These are phyloP conservation scores for Geoglossum glabrum DNA, from an alignment of 495 filamentous ascomycete genomes.

Conservation along the genomic window DNA sequence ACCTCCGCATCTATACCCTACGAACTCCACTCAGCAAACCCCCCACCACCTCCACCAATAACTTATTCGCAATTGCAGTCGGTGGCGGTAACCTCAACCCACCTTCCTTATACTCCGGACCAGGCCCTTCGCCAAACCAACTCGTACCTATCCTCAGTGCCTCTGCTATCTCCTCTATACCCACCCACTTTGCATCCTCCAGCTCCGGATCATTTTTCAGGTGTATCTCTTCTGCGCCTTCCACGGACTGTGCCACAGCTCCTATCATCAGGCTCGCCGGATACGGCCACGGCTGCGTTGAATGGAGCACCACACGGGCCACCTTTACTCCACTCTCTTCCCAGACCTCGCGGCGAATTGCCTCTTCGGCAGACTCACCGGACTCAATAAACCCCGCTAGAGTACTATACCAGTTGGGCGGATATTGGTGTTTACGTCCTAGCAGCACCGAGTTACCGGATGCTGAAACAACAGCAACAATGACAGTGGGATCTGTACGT, in stretches of 20 bases:
- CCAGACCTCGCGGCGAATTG: constrained; percentile 87
- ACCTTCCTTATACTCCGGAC: constrained; percentile 44
- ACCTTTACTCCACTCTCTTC: constrained; percentile 77
- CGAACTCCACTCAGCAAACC: constrained; percentile 9
- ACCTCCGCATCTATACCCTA: not conserved
- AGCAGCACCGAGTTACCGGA: constrained; percentile 61
- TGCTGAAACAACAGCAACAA: constrained; percentile 69
- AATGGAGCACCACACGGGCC: constrained; percentile 77
- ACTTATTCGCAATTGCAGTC: constrained; percentile 28
- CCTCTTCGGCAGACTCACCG: constrained; percentile 85
- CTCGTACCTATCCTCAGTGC: constrained; percentile 39
- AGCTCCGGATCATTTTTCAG: constrained; percentile 80
- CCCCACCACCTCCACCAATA: constrained; percentile 19
- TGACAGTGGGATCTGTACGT: constrained; percentile 86
- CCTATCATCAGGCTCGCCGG: constrained; percentile 91
- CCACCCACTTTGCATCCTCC: constrained; percentile 74
- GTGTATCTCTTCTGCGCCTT: constrained; percentile 49
- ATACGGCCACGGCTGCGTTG: constrained; percentile 81
- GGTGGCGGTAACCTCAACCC: constrained; percentile 21
- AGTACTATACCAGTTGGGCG: constrained; percentile 67
- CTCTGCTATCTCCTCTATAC: constrained; percentile 45
- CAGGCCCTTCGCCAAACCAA: constrained; percentile 42
- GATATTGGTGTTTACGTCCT: constrained; percentile 68
- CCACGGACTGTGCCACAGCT: constrained; percentile 62
- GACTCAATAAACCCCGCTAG: constrained; percentile 92